Conservation (phyloP, 495 filamentous ascomycete species). For the Alectoria sarmentosa region DNA sequence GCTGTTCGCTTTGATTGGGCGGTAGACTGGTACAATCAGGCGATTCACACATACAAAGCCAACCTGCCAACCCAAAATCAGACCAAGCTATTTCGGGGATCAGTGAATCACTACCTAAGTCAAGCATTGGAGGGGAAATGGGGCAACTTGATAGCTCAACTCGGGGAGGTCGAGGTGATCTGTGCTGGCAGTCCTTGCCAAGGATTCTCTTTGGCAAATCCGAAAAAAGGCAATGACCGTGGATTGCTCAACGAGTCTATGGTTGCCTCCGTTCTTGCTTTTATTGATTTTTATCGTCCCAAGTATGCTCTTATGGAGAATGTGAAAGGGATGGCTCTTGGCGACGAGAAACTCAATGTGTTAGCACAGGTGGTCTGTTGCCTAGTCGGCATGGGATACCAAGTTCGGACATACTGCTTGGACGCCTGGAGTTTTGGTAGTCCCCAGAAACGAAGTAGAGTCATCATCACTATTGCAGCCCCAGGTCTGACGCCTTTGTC, state of each 20-base stretch:
- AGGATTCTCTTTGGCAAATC: slow-evolving; percentile 59
- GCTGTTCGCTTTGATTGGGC: slow-evolving; percentile 55
- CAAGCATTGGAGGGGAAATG: slow-evolving; percentile 47
- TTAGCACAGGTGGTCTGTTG: slow-evolving; percentile 62
- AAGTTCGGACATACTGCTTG: slow-evolving; percentile 52
- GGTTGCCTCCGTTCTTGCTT: slow-evolving; percentile 65
- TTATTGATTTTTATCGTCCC: slow-evolving; percentile 65
- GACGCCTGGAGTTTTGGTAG: slow-evolving; percentile 64
- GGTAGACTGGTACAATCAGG: slow-evolving; percentile 53
- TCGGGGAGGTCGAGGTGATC: slow-evolving; percentile 61
- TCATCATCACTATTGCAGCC: slow-evolving; percentile 61
- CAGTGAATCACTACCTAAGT: slow-evolving; percentile 59
- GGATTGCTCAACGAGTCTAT: slow-evolving; percentile 58
- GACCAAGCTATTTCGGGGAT: slow-evolving; percentile 51
- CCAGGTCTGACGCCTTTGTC: slow-evolving; percentile 48
- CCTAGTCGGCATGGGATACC: slow-evolving; percentile 67
- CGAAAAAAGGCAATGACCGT: slow-evolving; percentile 38
- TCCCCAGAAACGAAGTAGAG: slow-evolving; percentile 51
- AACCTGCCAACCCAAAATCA: slow-evolving; percentile 38
- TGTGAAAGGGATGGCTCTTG: slow-evolving; percentile 51
- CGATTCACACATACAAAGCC: slow-evolving; percentile 63
- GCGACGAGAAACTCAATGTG: slow-evolving; percentile 44
- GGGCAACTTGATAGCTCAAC: slow-evolving; percentile 37
- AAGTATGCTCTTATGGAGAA: slow-evolving; percentile 69
- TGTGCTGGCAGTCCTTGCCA: slow-evolving; percentile 67